phyloP scores from a whole-genome alignment of 345 rosid species.

The Sonneratia caseolaris region DNA sequence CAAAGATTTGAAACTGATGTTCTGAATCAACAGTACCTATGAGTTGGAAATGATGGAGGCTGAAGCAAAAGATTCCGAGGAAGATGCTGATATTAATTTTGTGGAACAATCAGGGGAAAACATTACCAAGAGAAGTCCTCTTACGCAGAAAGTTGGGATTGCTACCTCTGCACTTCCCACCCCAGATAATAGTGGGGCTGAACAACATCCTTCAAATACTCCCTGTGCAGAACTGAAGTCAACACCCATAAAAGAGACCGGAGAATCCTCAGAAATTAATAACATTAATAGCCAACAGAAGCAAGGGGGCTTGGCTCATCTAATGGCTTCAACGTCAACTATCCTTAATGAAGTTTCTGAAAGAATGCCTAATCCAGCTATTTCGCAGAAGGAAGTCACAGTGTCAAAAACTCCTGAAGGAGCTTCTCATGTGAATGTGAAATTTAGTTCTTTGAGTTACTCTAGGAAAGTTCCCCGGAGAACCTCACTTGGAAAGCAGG shows the following conservation, averaged over 20 bases:
- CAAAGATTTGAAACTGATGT: neutral
- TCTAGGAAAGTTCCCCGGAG: slow-evolving; percentile 37
- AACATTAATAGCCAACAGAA: slow-evolving; percentile 12
- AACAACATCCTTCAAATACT: slow-evolving; percentile 9
- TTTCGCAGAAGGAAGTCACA: slow-evolving; percentile 13
- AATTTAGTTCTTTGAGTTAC: slow-evolving; percentile 26
- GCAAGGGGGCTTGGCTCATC: slow-evolving; percentile 15
- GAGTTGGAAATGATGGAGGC: slow-evolving; percentile 75
- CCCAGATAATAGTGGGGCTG: slow-evolving; percentile 11
- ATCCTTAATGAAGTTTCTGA: slow-evolving; percentile 12
- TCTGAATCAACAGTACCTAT: slow-evolving; percentile 42
- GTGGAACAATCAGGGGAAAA: slow-evolving; percentile 22
- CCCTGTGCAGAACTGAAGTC: neutral
- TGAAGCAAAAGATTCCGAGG: slow-evolving; percentile 92
- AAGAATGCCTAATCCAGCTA: slow-evolving; percentile 21
- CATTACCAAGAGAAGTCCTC: slow-evolving; percentile 35
- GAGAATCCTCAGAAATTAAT: neutral
- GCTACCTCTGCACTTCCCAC: slow-evolving; percentile 20
- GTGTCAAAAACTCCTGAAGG: slow-evolving; percentile 21
- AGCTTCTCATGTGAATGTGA: slow-evolving; percentile 15
- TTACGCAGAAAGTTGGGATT: slow-evolving; percentile 25
- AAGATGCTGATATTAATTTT: slow-evolving; percentile 39
- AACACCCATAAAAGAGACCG: slow-evolving; percentile 3
- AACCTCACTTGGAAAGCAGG: slow-evolving; percentile 27
- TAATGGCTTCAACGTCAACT: slow-evolving; percentile 11